Base-by-base conservation (phyloP, 306 rosid species). In the Quercus suber region DNA sequence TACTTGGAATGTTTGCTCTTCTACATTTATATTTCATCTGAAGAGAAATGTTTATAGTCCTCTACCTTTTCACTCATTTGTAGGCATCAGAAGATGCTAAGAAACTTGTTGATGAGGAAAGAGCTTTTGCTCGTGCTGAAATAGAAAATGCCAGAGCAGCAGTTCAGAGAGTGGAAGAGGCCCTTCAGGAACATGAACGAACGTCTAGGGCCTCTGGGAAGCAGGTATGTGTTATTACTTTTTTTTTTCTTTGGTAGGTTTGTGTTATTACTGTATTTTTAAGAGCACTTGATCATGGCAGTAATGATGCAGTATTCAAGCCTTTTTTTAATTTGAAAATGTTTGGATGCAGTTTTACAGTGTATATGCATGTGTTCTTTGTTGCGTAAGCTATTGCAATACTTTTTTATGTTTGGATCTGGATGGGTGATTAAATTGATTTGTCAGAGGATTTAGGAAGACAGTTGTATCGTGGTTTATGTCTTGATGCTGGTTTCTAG, bases 11-110 rank as follows among this genome's bases (percentile, higher is more conserved):
- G 17, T 49, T 49, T 49, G 17, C 53, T 49, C 53, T 49, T 12
- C 5, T 49, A 49, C 17, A 11, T 49, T 49, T 10, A 49, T 49
- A 3, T 49, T 3, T 49, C 13, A 49, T 49, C 53, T 3, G 17
- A 49, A 49, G 5, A 49, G 4, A 49, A 49, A 49, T 49, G 60
- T 72, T 75, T 49, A 12, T 49, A 49, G 53, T 49, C 5, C 53
- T 58, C 41, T 63, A 25, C 73, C 59, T 61, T 51, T 76, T 79
- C 82, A 41, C 25, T 77, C 69, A 71, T 80, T 80, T 86, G 82
- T 64, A 94, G 98, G 97, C 98, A 82, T 94, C 98, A 53, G 94
- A 89, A 82, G 98, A 94, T 82, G 98, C 98, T 76, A 92, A 89
- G 77, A 89, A 86, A 78, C 92, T 94, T 73, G 98, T 92, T 15